These are phyloP conservation scores for Lactarius akahatsu DNA, from an alignment of 768 basidiomycete species.

Conservation along the genomic window DNA sequence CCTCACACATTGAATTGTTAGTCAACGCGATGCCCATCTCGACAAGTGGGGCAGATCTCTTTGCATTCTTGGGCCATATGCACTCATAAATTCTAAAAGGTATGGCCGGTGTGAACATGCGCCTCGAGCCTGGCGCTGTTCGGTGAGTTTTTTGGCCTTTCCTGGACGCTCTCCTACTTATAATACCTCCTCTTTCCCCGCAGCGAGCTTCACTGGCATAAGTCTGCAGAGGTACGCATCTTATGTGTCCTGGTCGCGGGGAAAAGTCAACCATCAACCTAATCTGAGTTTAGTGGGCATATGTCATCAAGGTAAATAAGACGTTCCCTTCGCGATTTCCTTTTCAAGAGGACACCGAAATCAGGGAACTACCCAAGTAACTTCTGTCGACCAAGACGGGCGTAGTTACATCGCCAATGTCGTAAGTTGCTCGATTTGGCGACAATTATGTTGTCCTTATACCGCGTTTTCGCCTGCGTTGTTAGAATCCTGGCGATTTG, in stretches of 20 bases:
- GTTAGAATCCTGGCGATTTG: conserved; percentile 25
- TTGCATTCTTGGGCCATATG: neutral
- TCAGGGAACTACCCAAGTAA: conserved; percentile 27
- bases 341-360: neutral
- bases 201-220: conserved; percentile 41
- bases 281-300: conserved; percentile 34
- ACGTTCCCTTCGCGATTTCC: neutral
- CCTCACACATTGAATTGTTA: conserved; percentile 30
- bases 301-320: conserved; percentile 35
- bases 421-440: conserved; percentile 14
- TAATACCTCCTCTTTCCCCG: neutral
- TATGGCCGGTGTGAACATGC: conserved; percentile 38
- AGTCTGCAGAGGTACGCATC: conserved; percentile 32
- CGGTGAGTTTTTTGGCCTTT: conserved; percentile 24
- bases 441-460: neutral
- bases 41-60: conserved; percentile 36
- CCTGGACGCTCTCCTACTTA: neutral
- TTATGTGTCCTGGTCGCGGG: neutral
- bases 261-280: neutral
- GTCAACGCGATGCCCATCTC: conserved; percentile 52
- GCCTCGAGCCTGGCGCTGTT: conserved; percentile 36
- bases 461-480: neutral
- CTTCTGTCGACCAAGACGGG: conserved; percentile 23
- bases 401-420: conserved; percentile 22
- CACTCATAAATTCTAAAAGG: conserved; percentile 14